Evolutionary conservation across 495 filamentous ascomycete species (phyloP), one percentile per base, ranked within the genome.

Genomic region (Penicillium cataractarum): DNA sequence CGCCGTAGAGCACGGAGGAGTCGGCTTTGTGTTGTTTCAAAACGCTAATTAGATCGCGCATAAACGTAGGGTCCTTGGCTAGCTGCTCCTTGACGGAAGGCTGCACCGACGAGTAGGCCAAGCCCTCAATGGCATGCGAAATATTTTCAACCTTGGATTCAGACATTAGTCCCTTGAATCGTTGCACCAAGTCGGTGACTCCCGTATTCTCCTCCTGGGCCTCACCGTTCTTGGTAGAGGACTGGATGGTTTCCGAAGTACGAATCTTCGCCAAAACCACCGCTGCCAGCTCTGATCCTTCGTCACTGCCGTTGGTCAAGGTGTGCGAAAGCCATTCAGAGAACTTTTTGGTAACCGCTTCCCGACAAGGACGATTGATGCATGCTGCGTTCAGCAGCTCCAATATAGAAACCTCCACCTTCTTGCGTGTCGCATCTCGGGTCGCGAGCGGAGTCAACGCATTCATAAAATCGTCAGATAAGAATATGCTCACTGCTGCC

Each of bases 331-430:
- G 80, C 90, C 92, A 97, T 35, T 88, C 87, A 19, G 81, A 80
- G 71, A 93, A 96, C 64, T 94, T 85, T 67, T 90, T 92, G 51
- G 83, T 81, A 55, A 98, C 89, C 17, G 88, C 88, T 63, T 91
- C 89, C 17, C 93, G 87, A 65, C 93, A 97, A 3, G 81, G 73
- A 44, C 84, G 79, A 66, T 93, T 88, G 75, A 96, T 89, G 75
- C 92, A 96, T 19, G 94, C 96, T 12, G 91, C 91, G 75, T 90
- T 95, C 42, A 98, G 78, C 80, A 98, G 87, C 62, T 98, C 91
- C 57, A 98, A 76, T 27, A 91, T 85, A 5, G 92, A 88, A 40
- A 87, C 84, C 75, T 97, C 92, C 42, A 97, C 88, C 57, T 89
- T 89, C 63, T 83, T 82, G 68, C 87, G 90, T 76, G 90, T 92